phyloP scores from a whole-genome alignment of 805 yeast genomes.

The Saturnispora quitensis region DNA sequence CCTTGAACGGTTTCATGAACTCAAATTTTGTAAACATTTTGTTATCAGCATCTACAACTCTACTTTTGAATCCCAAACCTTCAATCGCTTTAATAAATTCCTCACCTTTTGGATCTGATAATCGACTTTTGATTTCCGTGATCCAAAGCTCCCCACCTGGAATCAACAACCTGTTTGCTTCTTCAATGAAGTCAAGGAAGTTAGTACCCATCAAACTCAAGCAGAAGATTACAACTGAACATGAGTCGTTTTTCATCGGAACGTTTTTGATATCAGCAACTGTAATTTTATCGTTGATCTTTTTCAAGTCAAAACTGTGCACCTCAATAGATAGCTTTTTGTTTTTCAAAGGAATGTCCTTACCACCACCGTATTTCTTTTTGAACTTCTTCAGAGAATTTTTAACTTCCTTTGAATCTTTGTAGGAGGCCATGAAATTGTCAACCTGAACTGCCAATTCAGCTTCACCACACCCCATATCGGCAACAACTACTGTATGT shows the following conservation, averaged over 20 bases:
- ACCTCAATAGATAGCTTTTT: conserved; percentile 43
- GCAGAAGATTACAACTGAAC: conserved; percentile 87
- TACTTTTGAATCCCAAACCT: conserved; percentile 76
- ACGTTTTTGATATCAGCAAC: conserved; percentile 95
- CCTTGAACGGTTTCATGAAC: conserved; percentile 77
- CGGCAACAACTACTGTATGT: conserved; percentile 74
- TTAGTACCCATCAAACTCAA: conserved; percentile 96
- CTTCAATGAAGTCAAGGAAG: conserved; percentile 82
- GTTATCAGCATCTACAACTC: conserved; percentile 75
- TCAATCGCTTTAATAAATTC: conserved; percentile 77
- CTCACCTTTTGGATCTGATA: conserved; percentile 64
- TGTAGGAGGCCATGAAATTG: conserved; percentile 30
- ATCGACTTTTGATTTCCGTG: conserved; percentile 92
- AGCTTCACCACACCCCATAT: conserved; percentile 99
- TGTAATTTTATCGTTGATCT: conserved; percentile 80
- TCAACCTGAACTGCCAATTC: conserved; percentile 63
- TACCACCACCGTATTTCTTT: conserved; percentile 20
- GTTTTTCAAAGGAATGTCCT: conserved; percentile 13
- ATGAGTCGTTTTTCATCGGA: conserved; percentile 71
- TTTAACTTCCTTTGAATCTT: conserved; percentile 22
- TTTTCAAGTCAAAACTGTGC: conserved; percentile 86
- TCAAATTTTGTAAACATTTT: conserved; percentile 94
- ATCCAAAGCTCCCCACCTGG: conserved; percentile 96
- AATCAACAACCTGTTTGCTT: conserved; percentile 77
- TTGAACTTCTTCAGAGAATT: conserved; percentile 24